These are phyloP conservation scores for Boletus tomentosulus DNA, from an alignment of 768 basidiomycete genomes.

Conservation along the genomic window DNA sequence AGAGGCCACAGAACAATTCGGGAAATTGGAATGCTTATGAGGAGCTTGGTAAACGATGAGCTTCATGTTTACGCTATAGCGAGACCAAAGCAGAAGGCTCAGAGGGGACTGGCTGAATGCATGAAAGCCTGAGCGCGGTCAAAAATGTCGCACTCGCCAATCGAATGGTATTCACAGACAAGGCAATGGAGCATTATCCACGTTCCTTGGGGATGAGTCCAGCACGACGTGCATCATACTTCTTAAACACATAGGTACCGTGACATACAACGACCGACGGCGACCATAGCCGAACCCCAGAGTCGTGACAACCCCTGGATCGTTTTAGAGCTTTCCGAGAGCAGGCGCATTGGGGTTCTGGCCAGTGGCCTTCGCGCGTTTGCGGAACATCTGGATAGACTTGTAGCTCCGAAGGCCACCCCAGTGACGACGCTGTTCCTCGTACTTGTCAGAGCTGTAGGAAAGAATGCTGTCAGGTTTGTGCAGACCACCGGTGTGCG, in stretches of 20 bases:
- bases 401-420: constrained; percentile 95
- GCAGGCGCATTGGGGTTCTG: constrained; percentile 52
- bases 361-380: constrained; percentile 90
- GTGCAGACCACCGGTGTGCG: not conserved
- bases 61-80: no score
- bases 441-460: constrained; percentile 85
- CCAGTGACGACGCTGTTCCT: constrained; percentile 88
- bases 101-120: no score
- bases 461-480: constrained; percentile 1
- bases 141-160: not conserved
- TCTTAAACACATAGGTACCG: constrained; percentile 15
- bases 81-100: no score
- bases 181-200: not conserved
- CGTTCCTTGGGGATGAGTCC: not conserved
- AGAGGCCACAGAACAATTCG: no score
- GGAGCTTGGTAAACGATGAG: no score
- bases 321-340: constrained; percentile 59
- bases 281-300: not conserved
- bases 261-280: constrained; percentile 12
- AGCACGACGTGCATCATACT: constrained; percentile 8
- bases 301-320: not conserved
- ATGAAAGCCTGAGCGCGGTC: no score
- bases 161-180: not conserved
- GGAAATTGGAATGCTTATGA: no score
- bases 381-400: constrained; percentile 88